A percentile compares a stretch with the other conserved stretches of the same genome.
Conservation (phyloP, 768 basidiomycete species). For the Mycena metata region DNA sequence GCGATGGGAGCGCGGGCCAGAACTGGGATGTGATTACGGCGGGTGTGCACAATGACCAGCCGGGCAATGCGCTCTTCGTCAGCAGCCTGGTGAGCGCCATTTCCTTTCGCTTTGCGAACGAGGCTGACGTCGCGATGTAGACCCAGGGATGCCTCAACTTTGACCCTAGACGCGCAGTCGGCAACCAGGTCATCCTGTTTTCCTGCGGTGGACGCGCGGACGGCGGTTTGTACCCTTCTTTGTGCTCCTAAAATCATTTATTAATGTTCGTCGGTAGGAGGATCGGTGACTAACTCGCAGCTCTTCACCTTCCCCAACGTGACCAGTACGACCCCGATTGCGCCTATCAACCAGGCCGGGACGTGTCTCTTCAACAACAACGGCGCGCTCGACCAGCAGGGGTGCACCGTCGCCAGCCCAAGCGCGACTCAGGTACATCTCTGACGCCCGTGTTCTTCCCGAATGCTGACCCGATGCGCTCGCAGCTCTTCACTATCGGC, state of each 20-base stretch:
- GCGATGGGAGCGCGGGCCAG: slow-evolving; percentile 39
- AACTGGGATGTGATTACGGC: slow-evolving; percentile 42
- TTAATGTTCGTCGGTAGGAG: slow-evolving; percentile 8
- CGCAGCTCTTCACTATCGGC: slow-evolving; percentile 27
- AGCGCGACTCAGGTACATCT: slow-evolving; percentile 17
- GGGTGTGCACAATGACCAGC: slow-evolving; percentile 39
- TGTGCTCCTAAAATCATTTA: neutral
- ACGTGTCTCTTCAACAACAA: slow-evolving; percentile 38
- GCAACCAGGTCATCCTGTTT: slow-evolving; percentile 43
- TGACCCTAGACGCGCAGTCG: slow-evolving; percentile 39
- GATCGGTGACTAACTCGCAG: slow-evolving; percentile 41
- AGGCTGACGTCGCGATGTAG: slow-evolving; percentile 1
- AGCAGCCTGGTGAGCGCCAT: slow-evolving; percentile 31
- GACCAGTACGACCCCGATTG: slow-evolving; percentile 26
- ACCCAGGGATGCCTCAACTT: slow-evolving; percentile 45
- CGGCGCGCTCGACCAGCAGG: slow-evolving; percentile 31
- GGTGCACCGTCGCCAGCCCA: slow-evolving; percentile 32
- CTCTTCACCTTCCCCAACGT: slow-evolving; percentile 37
- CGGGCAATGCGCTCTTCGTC: slow-evolving; percentile 40
- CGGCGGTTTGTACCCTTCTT: slow-evolving; percentile 30
- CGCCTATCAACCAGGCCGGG: slow-evolving; percentile 32
- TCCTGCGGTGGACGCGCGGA: slow-evolving; percentile 45
- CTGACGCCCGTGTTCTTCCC: too few species aligned
- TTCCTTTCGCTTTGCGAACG: too few species aligned
- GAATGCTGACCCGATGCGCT: neutral